Evolutionary conservation across 2,329 filamentous ascomycete genomes (phyloP), one percentile per base, ranked within the genome.

Genomic region (Didymella lethalis): DNA sequence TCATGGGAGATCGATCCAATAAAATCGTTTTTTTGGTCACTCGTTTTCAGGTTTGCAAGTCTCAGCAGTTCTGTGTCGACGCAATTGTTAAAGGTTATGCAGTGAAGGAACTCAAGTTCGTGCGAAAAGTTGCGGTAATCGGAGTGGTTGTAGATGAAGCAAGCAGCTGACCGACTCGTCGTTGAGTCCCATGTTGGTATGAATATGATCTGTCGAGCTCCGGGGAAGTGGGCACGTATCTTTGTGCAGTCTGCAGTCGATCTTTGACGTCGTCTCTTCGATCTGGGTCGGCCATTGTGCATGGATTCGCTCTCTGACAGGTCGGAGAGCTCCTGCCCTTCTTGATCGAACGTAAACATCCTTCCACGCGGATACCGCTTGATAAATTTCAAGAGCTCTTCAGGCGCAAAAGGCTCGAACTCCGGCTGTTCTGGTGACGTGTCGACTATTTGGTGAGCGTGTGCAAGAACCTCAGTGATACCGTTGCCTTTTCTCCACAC

Each of bases 1-100:
- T 85, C 83, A 61, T 84, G 83, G 23, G 77, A 81, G 40, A 84
- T 80, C 0, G 78, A 80, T 0, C 79, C 79, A 25, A 85, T 78
- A 52, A 85, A 82, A 45, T 83, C 81, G 0, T 77, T 78, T 60
- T 85, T 84, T 8, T 80, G 79, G 47, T 78, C 56, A 18, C 28
- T 49, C 14, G 38, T 45, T 47, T 51, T 56, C 14, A 77, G 65
- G 1, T 75, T 77, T 23, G 79, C 75, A 7, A 80, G 63, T 12
- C 78, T 69, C 31, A 75, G 70, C 1, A 81, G 65, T 54, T 82
- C 79, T 2, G 77, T 77, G 66, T 80, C 76, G 14, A 81, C 71
- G 31, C 54, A 58, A 23, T 53, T 62, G 20, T 23, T 47, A 31
- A 62, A 59, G 8, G 60, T 55, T 18, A 54, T 51, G 8, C 56